A percentile compares a stretch with the other conserved stretches of the same genome.
These are phyloP conservation scores for Onygenales sp. DNA, from an alignment of 2,329 filamentous ascomycete species.

Conservation along the genomic window DNA sequence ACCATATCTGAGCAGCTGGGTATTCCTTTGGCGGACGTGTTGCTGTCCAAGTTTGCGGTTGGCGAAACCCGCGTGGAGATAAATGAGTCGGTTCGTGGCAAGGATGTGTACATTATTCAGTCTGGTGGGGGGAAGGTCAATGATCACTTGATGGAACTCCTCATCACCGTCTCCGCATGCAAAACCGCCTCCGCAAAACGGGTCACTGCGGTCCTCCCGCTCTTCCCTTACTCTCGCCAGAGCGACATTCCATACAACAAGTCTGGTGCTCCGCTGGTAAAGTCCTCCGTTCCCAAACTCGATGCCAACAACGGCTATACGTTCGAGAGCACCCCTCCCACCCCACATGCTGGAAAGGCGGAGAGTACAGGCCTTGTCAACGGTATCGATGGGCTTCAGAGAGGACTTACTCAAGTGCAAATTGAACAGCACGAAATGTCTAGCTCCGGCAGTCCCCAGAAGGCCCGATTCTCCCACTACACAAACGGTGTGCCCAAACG, in stretches of 20 bases:
- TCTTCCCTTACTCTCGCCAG: slow-evolving; percentile 95
- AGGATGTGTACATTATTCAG: slow-evolving; percentile 98
- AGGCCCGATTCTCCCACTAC: slow-evolving; percentile 30
- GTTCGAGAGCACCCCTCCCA: slow-evolving; percentile 85
- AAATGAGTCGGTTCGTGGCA: slow-evolving; percentile 88
- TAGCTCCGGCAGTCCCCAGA: slow-evolving; percentile 32
- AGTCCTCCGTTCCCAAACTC: slow-evolving; percentile 41
- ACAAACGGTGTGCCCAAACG: slow-evolving; percentile 28
- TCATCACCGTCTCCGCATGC: slow-evolving; percentile 98
- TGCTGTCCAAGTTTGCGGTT: slow-evolving; percentile 85
- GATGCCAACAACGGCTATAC: slow-evolving; percentile 51
- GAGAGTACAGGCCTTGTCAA: slow-evolving; percentile 57
- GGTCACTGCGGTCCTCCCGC: slow-evolving; percentile 85
- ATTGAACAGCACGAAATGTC: slow-evolving; percentile 41
- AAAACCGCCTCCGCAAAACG: slow-evolving; percentile 86
- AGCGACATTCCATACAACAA: slow-evolving; percentile 97
- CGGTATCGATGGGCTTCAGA: slow-evolving; percentile 61
- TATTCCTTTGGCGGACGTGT: slow-evolving; percentile 72
- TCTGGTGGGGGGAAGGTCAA: slow-evolving; percentile 89
- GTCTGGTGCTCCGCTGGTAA: slow-evolving; percentile 75
- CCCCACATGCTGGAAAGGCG: slow-evolving; percentile 63
- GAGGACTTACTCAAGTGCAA: slow-evolving; percentile 60
- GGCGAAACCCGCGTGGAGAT: slow-evolving; percentile 95
- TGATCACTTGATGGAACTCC: slow-evolving; percentile 90
- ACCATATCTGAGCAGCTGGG: slow-evolving; percentile 82